These are phyloP conservation scores for Beauveria sp. DNA, from an alignment of 2,329 filamentous ascomycete genomes.

Conservation along the genomic window DNA sequence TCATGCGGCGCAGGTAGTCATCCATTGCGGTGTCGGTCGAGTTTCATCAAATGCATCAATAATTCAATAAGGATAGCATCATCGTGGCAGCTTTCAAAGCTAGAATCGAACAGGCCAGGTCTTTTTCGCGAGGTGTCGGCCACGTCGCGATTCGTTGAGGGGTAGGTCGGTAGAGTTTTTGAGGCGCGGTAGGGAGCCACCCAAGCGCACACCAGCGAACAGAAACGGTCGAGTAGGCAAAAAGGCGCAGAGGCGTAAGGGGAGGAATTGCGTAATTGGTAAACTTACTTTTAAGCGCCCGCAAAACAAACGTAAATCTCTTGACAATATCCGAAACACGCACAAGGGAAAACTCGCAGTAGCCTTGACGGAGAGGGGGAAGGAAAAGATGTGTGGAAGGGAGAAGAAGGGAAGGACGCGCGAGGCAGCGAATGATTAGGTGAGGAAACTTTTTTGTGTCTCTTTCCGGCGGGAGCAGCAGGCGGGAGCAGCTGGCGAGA, in stretches of 20 bases:
- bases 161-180: conserved; percentile 13
- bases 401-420: conserved; percentile 8
- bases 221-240: conserved; percentile 15
- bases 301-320: conserved; percentile 39
- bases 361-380: conserved; percentile 26
- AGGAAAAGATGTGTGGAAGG: conserved; percentile 21
- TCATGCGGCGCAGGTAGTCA: background rate
- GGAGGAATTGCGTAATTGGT: background rate
- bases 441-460: conserved; percentile 27
- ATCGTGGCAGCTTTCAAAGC: background rate
- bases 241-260: background rate
- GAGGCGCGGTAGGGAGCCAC: conserved; percentile 12
- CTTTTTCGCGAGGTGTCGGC: background rate
- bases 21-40: background rate
- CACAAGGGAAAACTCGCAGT: conserved; percentile 39
- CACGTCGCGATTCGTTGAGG: conserved; percentile 11
- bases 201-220: conserved; percentile 15
- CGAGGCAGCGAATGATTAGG: conserved; percentile 7
- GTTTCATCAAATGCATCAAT: background rate
- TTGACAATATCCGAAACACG: conserved; percentile 37
- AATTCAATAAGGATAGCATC: background rate
- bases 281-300: conserved; percentile 48
- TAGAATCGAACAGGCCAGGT: background rate
- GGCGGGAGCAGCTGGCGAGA: background rate
- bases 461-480: conserved; percentile 8